Evolutionary conservation across 1,139 yeast species (phyloP).

Genomic region (Pneumocystis sp.): DNA sequence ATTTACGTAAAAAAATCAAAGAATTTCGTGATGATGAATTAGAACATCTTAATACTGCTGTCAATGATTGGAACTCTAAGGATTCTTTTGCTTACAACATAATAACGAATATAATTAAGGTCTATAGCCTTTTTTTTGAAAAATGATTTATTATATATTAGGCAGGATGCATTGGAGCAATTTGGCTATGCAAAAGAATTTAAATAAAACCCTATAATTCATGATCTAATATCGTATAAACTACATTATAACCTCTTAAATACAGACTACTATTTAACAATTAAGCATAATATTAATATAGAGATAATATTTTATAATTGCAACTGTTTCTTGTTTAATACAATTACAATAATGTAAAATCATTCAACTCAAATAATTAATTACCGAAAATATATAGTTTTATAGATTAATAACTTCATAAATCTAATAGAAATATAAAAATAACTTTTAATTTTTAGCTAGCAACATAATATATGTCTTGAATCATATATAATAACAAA

Average conservation of each 20-base stretch:
- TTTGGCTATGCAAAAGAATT: conserved; percentile 11
- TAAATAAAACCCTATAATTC: neutral
- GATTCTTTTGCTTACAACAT: conserved; percentile 84
- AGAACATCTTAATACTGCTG: conserved; percentile 89
- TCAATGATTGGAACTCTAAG: conserved; percentile 68
- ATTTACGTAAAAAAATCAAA: conserved; percentile 48
- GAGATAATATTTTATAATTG: neutral
- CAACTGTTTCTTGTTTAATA: neutral
- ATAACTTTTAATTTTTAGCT: too few relatives aligned
- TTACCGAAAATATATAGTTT: neutral
- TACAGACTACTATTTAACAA: neutral
- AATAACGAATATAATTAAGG: conserved; percentile 73
- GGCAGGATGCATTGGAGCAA: conserved; percentile 31
- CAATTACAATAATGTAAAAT: neutral
- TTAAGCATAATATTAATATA: neutral
- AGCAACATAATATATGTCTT: neutral
- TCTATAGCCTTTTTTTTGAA: conserved; percentile 13
- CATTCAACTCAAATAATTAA: neutral
- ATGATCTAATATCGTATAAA: neutral
- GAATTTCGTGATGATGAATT: conserved; percentile 86
- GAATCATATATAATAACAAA: neutral
- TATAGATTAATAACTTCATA: neutral
- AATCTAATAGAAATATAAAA: neutral
- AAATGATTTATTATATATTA: conserved; percentile 16
- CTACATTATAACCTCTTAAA: neutral